Percentiles rank a stretch among this genome's conserved stretches.
Conservation (phyloP, 441 rosid genomes). For the Hura crepitans region DNA sequence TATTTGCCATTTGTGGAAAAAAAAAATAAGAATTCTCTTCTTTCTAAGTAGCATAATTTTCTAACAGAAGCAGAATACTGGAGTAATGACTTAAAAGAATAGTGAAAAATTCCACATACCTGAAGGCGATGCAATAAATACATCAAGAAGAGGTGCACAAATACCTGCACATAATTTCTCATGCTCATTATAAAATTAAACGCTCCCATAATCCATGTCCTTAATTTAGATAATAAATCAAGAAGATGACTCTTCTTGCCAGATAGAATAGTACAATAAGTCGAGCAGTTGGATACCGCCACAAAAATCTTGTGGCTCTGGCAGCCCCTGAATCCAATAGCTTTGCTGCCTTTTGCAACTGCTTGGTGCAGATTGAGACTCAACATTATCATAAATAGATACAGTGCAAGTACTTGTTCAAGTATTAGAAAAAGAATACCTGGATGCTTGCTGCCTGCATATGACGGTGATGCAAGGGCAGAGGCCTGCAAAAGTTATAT, state of each 20-base stretch:
- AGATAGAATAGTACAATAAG: slow-evolving; percentile 74
- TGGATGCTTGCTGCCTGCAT: slow-evolving; percentile 77
- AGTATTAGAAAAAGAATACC: slow-evolving; percentile 33
- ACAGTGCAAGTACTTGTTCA: slow-evolving; percentile 1
- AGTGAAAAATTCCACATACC: slow-evolving; percentile 34
- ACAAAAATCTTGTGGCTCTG: slow-evolving; percentile 91
- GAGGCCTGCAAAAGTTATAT: slow-evolving; percentile 61
- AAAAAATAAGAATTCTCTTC: no score
- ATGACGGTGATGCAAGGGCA: slow-evolving; percentile 89
- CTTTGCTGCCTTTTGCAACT: slow-evolving; percentile 94
- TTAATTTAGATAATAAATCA: slow-evolving; percentile 14
- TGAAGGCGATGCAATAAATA: slow-evolving; percentile 93
- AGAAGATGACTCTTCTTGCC: slow-evolving; percentile 37
- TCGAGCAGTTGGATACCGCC: slow-evolving; percentile 97
- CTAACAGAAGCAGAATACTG: background rate
- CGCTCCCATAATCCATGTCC: background rate
- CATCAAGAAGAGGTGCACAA: slow-evolving; percentile 97
- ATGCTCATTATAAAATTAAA: slow-evolving; percentile 18
- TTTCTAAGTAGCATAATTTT: background rate
- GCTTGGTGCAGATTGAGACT: slow-evolving; percentile 29
- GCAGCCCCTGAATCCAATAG: slow-evolving; percentile 89
- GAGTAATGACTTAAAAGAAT: background rate
- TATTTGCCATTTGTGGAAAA: background rate
- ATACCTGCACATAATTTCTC: slow-evolving; percentile 57
- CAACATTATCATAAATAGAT: slow-evolving; percentile 10